phyloP scores from a whole-genome alignment of 163 green algal species.

The Trebouxia gelatinosa region DNA sequence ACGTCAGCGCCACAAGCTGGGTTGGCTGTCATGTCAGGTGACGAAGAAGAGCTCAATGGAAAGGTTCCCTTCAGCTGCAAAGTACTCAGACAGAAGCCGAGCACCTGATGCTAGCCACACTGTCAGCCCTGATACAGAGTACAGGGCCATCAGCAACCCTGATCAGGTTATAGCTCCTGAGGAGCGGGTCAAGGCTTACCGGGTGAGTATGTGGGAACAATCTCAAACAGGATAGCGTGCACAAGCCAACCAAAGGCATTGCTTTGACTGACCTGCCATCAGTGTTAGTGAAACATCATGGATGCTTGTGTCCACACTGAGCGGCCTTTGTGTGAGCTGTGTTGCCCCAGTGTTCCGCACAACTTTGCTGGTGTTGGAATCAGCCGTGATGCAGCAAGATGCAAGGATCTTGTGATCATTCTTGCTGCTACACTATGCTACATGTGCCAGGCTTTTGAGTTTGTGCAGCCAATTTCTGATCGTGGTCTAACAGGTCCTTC shows the following conservation, averaged over 20 bases:
- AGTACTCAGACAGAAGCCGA: slow-evolving; percentile 27
- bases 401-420: background rate
- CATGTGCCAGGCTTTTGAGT: too few relatives aligned
- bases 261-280: background rate
- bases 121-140: slow-evolving; percentile 31
- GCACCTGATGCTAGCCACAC: slow-evolving; percentile 10
- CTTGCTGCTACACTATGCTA: background rate
- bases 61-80: slow-evolving; percentile 3
- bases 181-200: slow-evolving; percentile 21
- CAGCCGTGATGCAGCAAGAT: background rate
- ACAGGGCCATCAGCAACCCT: slow-evolving; percentile 17
- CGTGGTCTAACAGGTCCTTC: too few relatives aligned
- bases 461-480: too few relatives aligned
- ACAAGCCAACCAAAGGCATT: background rate
- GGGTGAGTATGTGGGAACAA: slow-evolving; percentile 2
- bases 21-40: too few relatives aligned
- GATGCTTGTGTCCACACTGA: background rate
- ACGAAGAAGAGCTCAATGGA: slow-evolving; percentile 30
- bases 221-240: background rate
- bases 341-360: background rate
- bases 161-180: slow-evolving; percentile 21
- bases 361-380: background rate
- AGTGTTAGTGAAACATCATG: background rate
- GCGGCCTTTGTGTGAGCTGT: background rate
- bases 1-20: too few relatives aligned